Conservation (phyloP, 2,329 filamentous ascomycete genomes). For the Aspergillus sergii region DNA sequence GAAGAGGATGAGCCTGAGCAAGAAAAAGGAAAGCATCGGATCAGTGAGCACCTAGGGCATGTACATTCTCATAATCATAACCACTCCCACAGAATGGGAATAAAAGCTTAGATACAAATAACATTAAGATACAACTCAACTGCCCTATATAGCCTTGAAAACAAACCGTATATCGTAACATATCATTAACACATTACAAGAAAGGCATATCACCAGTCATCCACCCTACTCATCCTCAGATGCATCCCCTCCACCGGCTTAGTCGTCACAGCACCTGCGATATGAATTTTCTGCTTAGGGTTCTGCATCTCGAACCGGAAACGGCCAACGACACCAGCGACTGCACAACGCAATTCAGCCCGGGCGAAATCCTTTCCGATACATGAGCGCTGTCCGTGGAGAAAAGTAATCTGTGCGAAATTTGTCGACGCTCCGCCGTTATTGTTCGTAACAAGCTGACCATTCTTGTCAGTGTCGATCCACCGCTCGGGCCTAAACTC, state of each 20-base stretch:
- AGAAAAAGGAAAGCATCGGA: slow-evolving; percentile 27
- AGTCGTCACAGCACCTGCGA: slow-evolving; percentile 41
- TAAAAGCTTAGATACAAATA: background rate
- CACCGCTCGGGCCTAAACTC: slow-evolving; percentile 79
- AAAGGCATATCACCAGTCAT: slow-evolving; percentile 30
- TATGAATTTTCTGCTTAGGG: slow-evolving; percentile 38
- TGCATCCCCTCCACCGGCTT: slow-evolving; percentile 45
- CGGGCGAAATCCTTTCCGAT: slow-evolving; percentile 48
- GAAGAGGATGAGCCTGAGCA: slow-evolving; percentile 28
- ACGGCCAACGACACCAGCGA: slow-evolving; percentile 41
- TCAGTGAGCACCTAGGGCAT: slow-evolving; percentile 33
- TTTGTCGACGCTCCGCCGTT: slow-evolving; percentile 48
- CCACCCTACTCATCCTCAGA: slow-evolving; percentile 35
- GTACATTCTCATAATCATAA: slow-evolving; percentile 21
- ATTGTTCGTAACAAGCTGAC: slow-evolving; percentile 52
- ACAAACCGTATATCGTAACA: slow-evolving; percentile 1
- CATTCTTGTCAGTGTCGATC: slow-evolving; percentile 62
- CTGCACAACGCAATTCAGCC: slow-evolving; percentile 42
- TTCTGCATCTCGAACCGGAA: slow-evolving; percentile 41
- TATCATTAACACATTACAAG: slow-evolving; percentile 1
- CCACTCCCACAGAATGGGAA: slow-evolving; percentile 9
- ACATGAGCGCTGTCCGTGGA: slow-evolving; percentile 41
- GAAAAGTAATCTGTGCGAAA: slow-evolving; percentile 43
- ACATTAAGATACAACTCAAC: background rate
- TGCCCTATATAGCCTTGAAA: background rate